A percentile compares a stretch with the other conserved stretches of the same genome.
These are phyloP conservation scores for Cephalotrichum gorgonifer DNA, from an alignment of 2,329 filamentous ascomycete species.

Conservation along the genomic window DNA sequence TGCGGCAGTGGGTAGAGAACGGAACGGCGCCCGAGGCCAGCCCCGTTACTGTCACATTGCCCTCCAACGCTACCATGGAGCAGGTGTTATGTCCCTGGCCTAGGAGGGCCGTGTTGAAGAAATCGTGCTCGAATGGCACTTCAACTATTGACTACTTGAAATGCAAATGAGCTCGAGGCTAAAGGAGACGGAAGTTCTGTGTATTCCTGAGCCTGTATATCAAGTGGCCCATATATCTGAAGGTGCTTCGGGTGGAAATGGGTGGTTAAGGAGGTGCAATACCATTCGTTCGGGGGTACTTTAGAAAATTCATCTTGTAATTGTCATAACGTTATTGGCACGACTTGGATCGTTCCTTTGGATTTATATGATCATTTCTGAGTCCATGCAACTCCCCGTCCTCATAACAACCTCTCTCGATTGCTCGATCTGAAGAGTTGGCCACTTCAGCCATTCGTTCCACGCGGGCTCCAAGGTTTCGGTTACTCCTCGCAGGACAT, in stretches of 20 bases:
- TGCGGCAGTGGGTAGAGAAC: constrained; percentile 10
- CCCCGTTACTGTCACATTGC: background rate
- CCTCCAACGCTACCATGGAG: background rate
- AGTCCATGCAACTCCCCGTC: too few relatives aligned
- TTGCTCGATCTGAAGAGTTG: background rate
- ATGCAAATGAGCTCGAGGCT: background rate
- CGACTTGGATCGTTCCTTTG: too few relatives aligned
- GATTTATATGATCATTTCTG: too few relatives aligned
- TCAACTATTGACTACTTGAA: background rate
- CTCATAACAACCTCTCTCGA: too few relatives aligned
- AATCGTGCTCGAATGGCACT: background rate
- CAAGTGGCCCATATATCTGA: too few relatives aligned
- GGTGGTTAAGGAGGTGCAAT: too few relatives aligned
- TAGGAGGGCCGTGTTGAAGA: background rate
- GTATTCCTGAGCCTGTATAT: too few relatives aligned
- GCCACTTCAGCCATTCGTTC: background rate
- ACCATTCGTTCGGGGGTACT: too few relatives aligned
- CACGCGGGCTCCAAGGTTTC: background rate
- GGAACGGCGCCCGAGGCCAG: constrained; percentile 8
- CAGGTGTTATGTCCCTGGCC: background rate
- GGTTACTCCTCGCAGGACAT: background rate
- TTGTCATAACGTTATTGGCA: too few relatives aligned
- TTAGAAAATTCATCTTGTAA: too few relatives aligned
- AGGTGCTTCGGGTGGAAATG: too few relatives aligned
- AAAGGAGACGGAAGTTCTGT: background rate